These are phyloP conservation scores for Termitomyces sp. DNA, from an alignment of 768 basidiomycete species.

Conservation along the genomic window DNA sequence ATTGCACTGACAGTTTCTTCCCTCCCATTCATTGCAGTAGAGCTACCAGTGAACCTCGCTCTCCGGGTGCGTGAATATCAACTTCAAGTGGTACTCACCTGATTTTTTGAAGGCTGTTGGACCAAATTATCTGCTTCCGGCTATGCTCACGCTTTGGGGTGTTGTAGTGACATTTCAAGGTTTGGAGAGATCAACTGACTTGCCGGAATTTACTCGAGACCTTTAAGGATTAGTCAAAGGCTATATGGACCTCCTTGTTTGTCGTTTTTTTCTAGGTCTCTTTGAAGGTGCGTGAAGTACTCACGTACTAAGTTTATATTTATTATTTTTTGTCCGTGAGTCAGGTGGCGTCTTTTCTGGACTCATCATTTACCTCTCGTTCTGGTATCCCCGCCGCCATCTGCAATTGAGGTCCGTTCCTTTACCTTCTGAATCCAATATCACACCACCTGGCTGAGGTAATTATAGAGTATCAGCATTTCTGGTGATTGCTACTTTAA, in stretches of 20 bases:
- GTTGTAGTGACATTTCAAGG: slow-evolving; percentile 57
- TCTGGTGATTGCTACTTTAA: neutral
- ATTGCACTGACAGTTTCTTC: neutral
- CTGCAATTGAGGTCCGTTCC: slow-evolving; percentile 35
- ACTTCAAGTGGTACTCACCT: neutral
- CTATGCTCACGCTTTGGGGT: slow-evolving; percentile 63
- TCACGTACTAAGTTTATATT: neutral
- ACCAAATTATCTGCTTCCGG: slow-evolving; percentile 27
- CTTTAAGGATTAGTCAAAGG: slow-evolving; percentile 38
- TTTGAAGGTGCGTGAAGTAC: slow-evolving; percentile 32
- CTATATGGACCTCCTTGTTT: slow-evolving; percentile 38
- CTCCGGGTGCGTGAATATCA: neutral
- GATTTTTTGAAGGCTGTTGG: slow-evolving; percentile 6
- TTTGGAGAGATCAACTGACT: slow-evolving; percentile 9
- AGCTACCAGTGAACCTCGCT: neutral
- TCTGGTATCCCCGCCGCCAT: slow-evolving; percentile 46
- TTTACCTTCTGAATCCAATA: neutral
- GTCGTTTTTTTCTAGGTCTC: slow-evolving; percentile 47
- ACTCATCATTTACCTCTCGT: slow-evolving; percentile 50
- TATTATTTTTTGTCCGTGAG: neutral
- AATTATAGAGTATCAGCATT: slow-evolving; percentile 28
- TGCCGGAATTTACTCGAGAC: neutral
- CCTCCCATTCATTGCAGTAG: neutral
- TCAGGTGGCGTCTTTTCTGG: slow-evolving; percentile 53
- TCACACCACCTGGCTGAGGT: slow-evolving; percentile 29